phyloP scores from a whole-genome alignment of 495 filamentous ascomycete genomes.

The Clavariopsis aquatica region DNA sequence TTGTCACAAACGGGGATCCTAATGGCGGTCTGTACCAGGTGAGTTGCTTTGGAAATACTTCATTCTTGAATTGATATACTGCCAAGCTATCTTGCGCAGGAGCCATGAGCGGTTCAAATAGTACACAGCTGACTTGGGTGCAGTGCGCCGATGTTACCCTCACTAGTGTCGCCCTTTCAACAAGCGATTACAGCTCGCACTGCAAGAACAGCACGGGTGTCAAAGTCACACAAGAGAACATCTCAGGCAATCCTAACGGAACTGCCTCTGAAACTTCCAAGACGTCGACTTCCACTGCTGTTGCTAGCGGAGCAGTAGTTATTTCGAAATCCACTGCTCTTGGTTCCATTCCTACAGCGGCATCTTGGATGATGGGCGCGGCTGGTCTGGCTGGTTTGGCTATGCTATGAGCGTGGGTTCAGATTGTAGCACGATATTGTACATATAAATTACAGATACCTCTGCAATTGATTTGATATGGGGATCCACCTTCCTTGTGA shows the following conservation, averaged over 20 bases:
- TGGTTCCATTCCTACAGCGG: slow-evolving; percentile 24
- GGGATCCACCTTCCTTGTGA: background rate
- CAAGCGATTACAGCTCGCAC: slow-evolving; percentile 46
- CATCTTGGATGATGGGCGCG: slow-evolving; percentile 30
- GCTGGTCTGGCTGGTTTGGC: slow-evolving; percentile 29
- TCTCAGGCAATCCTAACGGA: slow-evolving; percentile 29
- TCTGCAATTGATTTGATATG: background rate
- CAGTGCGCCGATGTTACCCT: slow-evolving; percentile 68
- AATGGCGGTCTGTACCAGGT: slow-evolving; percentile 41
- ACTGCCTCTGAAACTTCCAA: slow-evolving; percentile 25
- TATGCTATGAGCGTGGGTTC: slow-evolving; percentile 14
- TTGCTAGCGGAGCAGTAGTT: slow-evolving; percentile 2
- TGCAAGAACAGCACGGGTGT: slow-evolving; percentile 60
- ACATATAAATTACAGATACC: background rate
- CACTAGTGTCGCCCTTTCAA: slow-evolving; percentile 44
- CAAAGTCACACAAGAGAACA: slow-evolving; percentile 38
- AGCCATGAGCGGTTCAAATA: background rate
- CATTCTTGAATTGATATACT: background rate
- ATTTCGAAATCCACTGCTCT: slow-evolving; percentile 14
- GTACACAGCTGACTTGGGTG: background rate
- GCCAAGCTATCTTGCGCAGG: background rate
- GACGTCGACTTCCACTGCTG: slow-evolving; percentile 1
- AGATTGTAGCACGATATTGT: background rate
- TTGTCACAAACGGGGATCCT: slow-evolving; percentile 51
- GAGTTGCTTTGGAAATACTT: background rate